Base-by-base conservation (phyloP, 1,284 basidiomycete species). In the Ustilago loliicola region DNA sequence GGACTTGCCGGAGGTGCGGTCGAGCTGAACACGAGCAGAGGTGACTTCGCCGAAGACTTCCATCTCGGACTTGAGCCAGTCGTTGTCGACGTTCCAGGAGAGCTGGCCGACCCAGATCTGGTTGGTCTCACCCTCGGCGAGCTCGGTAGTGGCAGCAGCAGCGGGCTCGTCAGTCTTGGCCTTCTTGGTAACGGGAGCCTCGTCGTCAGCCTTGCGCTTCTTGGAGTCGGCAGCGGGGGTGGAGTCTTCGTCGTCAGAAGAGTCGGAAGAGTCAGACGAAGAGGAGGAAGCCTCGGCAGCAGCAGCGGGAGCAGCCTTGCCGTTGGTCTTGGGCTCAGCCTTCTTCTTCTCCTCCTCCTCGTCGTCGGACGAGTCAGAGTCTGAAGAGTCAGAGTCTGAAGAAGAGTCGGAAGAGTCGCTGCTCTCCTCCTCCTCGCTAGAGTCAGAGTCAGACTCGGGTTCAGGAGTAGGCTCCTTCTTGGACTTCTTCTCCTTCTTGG, bases 71-170 rank as follows among this genome's bases (percentile, higher is more conserved):
- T 92, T 91, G 79, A 99, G 91, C 91, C 95, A 95, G 88, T 98
- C 96, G 87, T 95, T 93, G 89, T 98, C 96, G 80, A 99, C 92
- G 87, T 95, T 95, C 95, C 95, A 99, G 36, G 94, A 96, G 58
- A 99, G 90, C 77, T 91, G 91, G 63, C 96, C 96, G 80, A 99
- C 94, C 86, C 96, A 99, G 83, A 98, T 90, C 60, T 92, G 92
- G 86, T 90, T 92, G 54, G 89, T 90, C 74, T 90, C 90, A 27
- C 86, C 88, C 36, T 89, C 88, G 32, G 88, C 88, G 52, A 88
- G 87, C 50, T 87, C 82, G 38, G 73, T 65, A 27, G 38, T 54
- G 7, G 62, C 66, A 30, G 72, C 59, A 36, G 34, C 64, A 23
- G 48, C 59, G 13, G 80, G 75, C 50, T 77, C 75, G 9, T 88